A percentile compares a stretch with the other conserved stretches of the same genome.
phyloP scores from a whole-genome alignment of 2,329 filamentous ascomycete species.

The Ophiostoma piceae region DNA sequence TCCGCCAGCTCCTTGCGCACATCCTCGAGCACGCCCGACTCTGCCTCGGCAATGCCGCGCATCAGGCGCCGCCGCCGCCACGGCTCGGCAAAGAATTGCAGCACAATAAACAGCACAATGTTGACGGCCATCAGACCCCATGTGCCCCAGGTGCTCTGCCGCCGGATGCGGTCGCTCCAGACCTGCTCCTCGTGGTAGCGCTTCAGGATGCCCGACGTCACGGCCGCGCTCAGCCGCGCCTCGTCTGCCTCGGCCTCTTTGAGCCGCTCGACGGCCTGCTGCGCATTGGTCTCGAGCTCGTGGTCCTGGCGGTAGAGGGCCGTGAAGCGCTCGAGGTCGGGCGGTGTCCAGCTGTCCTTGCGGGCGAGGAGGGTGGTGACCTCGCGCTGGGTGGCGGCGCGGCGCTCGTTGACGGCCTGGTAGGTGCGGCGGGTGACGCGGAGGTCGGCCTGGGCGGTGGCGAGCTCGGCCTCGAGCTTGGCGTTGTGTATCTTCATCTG shows the following conservation, averaged over 20 bases:
- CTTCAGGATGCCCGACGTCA: constrained; percentile 78
- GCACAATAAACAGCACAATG: constrained; percentile 76
- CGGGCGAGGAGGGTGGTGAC: constrained; percentile 89
- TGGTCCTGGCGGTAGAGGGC: constrained; percentile 87
- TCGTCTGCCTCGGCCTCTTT: constrained; percentile 72
- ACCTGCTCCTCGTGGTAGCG: constrained; percentile 99
- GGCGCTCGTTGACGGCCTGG: constrained; percentile 74
- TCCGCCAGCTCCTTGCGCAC: constrained; percentile 42
- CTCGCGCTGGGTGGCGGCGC: constrained; percentile 87
- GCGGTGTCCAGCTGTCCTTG: constrained; percentile 84
- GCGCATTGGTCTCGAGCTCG: constrained; percentile 80
- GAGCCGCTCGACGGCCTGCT: constrained; percentile 64
- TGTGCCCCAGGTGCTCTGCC: constrained; percentile 97
- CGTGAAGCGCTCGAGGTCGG: constrained; percentile 91
- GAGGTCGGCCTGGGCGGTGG: constrained; percentile 58
- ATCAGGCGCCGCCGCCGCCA: constrained; percentile 81
- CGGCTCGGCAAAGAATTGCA: constrained; percentile 87
- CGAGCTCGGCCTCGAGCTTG: constrained; percentile 55
- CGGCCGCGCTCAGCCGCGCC: constrained; percentile 66
- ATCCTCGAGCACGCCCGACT: constrained; percentile 53
- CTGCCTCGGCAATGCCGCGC: constrained; percentile 73
- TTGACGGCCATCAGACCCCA: constrained; percentile 98
- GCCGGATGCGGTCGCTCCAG: constrained; percentile 94
- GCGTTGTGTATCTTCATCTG: constrained; percentile 74
- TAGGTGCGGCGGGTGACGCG: constrained; percentile 68